A percentile compares a stretch with the other conserved stretches of the same genome.
Conservation (phyloP, 164 flowering plant genomes). For the Nelumbo lutea region DNA sequence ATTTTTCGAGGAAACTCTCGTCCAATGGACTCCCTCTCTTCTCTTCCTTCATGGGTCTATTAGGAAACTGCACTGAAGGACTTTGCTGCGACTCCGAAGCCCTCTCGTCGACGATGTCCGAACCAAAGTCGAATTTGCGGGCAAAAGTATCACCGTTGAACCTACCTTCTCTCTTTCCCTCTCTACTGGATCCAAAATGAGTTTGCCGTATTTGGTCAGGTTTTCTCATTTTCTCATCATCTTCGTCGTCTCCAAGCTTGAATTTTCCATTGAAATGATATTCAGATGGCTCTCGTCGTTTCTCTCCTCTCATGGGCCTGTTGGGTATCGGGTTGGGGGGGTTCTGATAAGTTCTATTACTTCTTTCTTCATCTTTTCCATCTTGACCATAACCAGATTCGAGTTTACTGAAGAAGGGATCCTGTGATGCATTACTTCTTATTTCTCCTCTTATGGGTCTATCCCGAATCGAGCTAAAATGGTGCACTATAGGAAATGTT, state of each 20-base stretch:
- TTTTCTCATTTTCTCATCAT: slow-evolving; percentile 5
- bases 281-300: slow-evolving; percentile 5
- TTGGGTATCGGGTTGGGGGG: slow-evolving; percentile 46
- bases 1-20: slow-evolving; percentile 39
- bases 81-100: not conserved
- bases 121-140: not conserved
- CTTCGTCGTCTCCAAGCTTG: not conserved
- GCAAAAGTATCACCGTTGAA: slow-evolving; percentile 1
- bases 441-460: slow-evolving; percentile 12
- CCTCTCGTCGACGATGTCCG: slow-evolving; percentile 4
- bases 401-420: not conserved
- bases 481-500: not conserved
- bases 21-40: slow-evolving; percentile 13
- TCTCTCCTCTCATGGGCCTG: slow-evolving; percentile 45
- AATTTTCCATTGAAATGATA: slow-evolving; percentile 1
- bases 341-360: slow-evolving; percentile 1
- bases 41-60: slow-evolving; percentile 3
- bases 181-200: slow-evolving; percentile 10
- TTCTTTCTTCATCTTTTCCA: slow-evolving; percentile 4
- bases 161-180: slow-evolving; percentile 8
- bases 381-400: not conserved
- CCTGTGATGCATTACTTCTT: not conserved
- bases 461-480: slow-evolving; percentile 21
- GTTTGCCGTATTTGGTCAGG: slow-evolving; percentile 1
- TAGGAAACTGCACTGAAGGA: slow-evolving; percentile 12